Base-by-base conservation (phyloP, 345 rosid genomes). In the Syzygium aqueum region DNA sequence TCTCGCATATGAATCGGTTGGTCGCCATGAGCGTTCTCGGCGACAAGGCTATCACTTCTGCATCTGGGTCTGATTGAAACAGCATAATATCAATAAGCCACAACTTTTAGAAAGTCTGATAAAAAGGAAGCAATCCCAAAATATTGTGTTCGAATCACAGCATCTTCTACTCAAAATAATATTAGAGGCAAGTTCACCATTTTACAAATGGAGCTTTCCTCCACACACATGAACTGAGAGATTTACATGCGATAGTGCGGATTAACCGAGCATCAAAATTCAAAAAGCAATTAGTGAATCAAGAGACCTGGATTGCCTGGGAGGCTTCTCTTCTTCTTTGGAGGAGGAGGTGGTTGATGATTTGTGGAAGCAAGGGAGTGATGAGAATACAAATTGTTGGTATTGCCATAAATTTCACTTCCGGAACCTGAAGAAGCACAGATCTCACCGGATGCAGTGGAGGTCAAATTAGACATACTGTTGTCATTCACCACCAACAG, bases 371-470 rank as follows among this genome's bases (percentile, higher is more conserved):
- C 87, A 83, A 91, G 89, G 28, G 94, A 89, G 43, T 59, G 85
- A 73, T 73, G 82, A 73, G 82, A 73, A 73, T 73, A 37, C 27
- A 43, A 57, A 77, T 65, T 89, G 91, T 51, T 86, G 91, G 40
- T 90, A 89, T 89, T 86, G 61, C 50, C 90, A 86, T 73, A 37
- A 88, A 53, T 88, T 90, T 90, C 77, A n/a, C 61, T 90, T 91
- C 94, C 91, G 86, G 91, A 86, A 40, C 92, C 93, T 23, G 95
- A 89, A 89, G 96, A 92, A 87, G 92, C 95, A 92, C 94, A 92
- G 84, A 92, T 91, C 89, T 95, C 96, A 77, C 96, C 94, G 85
- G 95, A 93, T 86, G 97, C 93, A 86, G 95, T 93, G 86, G 93
- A 93, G 89, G 95, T 94, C 87, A 96, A 90, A 92, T 94, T 94